Conservation (phyloP, 2,329 filamentous ascomycete species). For the Aureobasidium lini region DNA sequence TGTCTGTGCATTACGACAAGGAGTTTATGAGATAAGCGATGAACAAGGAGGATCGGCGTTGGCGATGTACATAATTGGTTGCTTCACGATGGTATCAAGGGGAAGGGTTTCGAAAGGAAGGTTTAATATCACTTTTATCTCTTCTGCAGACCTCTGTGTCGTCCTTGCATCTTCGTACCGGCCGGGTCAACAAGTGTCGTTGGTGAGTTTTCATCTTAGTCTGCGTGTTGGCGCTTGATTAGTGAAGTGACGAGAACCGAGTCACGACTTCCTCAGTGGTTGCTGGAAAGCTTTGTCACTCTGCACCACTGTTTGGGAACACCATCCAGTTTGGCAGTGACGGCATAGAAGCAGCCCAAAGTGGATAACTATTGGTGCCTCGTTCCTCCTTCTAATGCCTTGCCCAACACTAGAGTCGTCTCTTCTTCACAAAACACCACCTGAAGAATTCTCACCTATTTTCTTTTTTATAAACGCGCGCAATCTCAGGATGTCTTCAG, state of each 20-base stretch:
- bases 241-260: too few species aligned
- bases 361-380: too few species aligned
- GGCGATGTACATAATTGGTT: not conserved
- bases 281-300: not conserved
- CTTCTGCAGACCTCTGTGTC: not conserved
- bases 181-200: too few species aligned
- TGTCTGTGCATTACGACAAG: not conserved
- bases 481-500: not conserved
- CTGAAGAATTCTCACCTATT: too few species aligned
- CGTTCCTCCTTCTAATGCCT: too few species aligned
- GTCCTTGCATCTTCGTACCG: not conserved
- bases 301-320: too few species aligned
- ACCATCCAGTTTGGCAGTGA: too few species aligned
- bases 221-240: not conserved
- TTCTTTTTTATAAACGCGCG: too few species aligned
- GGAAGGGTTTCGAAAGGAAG: not conserved
- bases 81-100: not conserved
- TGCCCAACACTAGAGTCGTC: too few species aligned
- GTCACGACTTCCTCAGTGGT: not conserved
- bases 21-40: not conserved
- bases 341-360: too few species aligned
- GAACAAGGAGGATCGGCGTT: not conserved
- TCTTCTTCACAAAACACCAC: too few species aligned
- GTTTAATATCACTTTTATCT: conserved; percentile 4
- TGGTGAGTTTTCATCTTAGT: not conserved